Base-by-base conservation (phyloP, 139 green algal species). In the Coelastrella sp. region DNA sequence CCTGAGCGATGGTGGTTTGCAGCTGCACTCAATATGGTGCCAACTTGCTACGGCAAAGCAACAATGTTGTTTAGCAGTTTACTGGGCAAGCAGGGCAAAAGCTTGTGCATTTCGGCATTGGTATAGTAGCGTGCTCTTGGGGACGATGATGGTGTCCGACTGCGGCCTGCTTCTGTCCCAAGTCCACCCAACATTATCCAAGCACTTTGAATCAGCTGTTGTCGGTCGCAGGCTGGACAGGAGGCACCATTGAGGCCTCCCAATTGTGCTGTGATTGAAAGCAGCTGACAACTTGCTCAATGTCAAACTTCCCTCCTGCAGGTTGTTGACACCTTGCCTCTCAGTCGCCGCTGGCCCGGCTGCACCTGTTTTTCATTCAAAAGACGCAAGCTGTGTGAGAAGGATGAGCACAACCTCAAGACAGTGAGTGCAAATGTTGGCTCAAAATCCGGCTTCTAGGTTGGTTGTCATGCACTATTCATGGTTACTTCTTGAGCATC, bases 301-400 rank as follows among this genome's bases (percentile, higher is more conserved):
- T 76, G 22, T 76, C n/a, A 16, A 32, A 76, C 68, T 84, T 16
- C 56, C 68, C 56, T 16, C 54, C 74, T 65, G 47, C 82, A 87
- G 82, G 82, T 87, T 20, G 23, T 88, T 16, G 11, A 54, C 47
- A n/a, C 23, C 5, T 57, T 73, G 32, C 83, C 83, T n/a, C 68
- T 88, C 6, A 88, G 83, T 57, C 54, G 68, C 16, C 32, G 54
- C 17, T 88, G 83, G 83, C 66, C 47, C 8, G 83, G 83, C 68
- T 88, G 83, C 83, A 65, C 17, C 83, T 80, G 66, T 57, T 88
- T 88, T 54, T 58, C 47, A 66, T 88, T 88, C 83, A 88, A 88
- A 54, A 73, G 83, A 23, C 83, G 83, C 66, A 80, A 88, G 68
- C 14, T 88, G 83, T 81, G 66, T 16, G 83, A 88, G 68, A 59